Evolutionary conservation across 805 yeast species (phyloP).

Genomic region (Sugiyamaella smithiae): DNA sequence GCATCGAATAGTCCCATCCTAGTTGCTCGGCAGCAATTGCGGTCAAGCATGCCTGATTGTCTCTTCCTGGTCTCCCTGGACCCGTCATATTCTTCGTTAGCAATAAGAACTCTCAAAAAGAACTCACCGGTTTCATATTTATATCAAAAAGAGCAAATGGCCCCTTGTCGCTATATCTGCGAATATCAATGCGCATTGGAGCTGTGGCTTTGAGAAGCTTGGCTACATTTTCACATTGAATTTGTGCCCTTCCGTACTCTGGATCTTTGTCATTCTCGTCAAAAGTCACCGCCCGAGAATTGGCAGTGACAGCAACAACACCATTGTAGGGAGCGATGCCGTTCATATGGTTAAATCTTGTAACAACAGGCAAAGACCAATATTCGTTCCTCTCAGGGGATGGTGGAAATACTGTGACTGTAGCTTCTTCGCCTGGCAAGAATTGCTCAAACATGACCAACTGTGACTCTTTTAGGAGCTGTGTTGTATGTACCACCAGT

Average conservation of each 20-base stretch:
- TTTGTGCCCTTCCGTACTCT: not conserved
- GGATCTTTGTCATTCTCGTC: not conserved
- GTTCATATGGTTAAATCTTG: not conserved
- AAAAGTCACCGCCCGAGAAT: not conserved
- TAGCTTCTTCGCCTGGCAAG: conserved; percentile 1
- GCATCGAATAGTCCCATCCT: not conserved
- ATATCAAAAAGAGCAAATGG: not conserved
- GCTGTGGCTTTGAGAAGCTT: not conserved
- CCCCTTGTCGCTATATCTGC: not conserved
- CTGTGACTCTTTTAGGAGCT: not conserved
- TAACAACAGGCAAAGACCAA: not conserved
- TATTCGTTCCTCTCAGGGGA: not conserved
- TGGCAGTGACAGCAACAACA: not conserved
- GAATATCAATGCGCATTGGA: not conserved
- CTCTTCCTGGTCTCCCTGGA: not conserved
- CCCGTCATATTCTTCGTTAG: conserved; percentile 4
- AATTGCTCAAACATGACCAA: not conserved
- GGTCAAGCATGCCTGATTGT: conserved; percentile 3
- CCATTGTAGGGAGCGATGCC: not conserved
- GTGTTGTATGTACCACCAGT: not conserved
- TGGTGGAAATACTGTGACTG: not conserved
- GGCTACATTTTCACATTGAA: not conserved
- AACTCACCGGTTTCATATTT: conserved; percentile 2
- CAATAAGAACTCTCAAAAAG: not conserved
- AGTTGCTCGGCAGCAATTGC: conserved; percentile 1